Percentiles rank a stretch among this genome's conserved stretches.
Evolutionary conservation across 1,139 yeast species (phyloP).

Genomic region (Protomyces arabidopsidicola): DNA sequence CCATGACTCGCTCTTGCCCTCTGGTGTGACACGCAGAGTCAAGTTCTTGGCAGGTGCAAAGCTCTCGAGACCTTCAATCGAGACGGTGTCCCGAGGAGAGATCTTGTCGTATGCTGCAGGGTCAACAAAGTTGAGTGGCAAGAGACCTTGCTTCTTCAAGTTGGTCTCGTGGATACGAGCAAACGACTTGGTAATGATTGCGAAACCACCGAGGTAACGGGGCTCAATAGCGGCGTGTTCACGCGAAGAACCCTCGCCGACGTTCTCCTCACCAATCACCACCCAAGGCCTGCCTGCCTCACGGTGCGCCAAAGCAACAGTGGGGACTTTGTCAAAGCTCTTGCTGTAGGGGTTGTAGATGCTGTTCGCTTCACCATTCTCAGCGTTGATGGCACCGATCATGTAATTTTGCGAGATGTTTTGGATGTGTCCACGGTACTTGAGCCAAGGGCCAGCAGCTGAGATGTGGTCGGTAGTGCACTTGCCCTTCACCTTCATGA

Average conservation of each 20-base stretch:
- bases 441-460: conserved; percentile 99
- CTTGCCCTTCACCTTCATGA: conserved; percentile 95
- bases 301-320: conserved; percentile 91
- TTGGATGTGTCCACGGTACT: conserved; percentile 99
- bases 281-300: conserved; percentile 66
- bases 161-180: conserved; percentile 96
- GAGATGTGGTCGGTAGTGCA: conserved; percentile 99
- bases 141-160: conserved; percentile 94
- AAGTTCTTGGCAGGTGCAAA: conserved; percentile 92
- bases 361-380: conserved; percentile 90
- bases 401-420: conserved; percentile 98
- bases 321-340: conserved; percentile 91
- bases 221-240: conserved; percentile 99
- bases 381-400: conserved; percentile 99
- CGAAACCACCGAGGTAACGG: conserved; percentile 97
- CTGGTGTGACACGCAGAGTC: conserved; percentile 83
- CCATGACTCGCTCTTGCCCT: conserved; percentile 68
- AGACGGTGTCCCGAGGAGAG: conserved; percentile 83
- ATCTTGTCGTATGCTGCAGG: conserved; percentile 91
- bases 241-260: conserved; percentile 99
- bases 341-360: conserved; percentile 89
- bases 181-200: conserved; percentile 93
- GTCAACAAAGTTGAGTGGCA: conserved; percentile 89
- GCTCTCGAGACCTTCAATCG: conserved; percentile 74
- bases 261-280: conserved; percentile 97